A percentile compares a stretch with the other conserved stretches of the same genome.
These are phyloP conservation scores for Typha latifolia DNA, from an alignment of 176 grass and related monocot genomes.

Conservation along the genomic window DNA sequence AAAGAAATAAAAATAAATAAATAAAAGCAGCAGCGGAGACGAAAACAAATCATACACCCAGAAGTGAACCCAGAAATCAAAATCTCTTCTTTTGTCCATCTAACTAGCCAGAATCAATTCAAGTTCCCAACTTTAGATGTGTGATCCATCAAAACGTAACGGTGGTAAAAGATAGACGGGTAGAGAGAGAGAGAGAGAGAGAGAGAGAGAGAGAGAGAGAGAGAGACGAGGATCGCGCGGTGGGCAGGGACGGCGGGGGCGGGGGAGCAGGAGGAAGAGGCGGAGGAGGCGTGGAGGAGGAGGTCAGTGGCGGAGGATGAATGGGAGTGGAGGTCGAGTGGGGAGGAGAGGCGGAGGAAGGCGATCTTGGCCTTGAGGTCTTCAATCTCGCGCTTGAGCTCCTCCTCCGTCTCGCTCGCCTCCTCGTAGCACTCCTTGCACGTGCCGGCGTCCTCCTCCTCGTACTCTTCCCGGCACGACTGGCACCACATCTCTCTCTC, in stretches of 20 bases:
- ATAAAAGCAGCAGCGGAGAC: too few relatives aligned
- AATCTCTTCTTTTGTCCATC: background rate
- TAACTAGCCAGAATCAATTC: background rate
- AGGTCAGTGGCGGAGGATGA: background rate
- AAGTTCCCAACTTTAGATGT: background rate
- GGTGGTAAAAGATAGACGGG: background rate
- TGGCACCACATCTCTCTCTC: conserved; percentile 57
- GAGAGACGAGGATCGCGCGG: conserved; percentile 62
- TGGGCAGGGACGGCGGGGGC: conserved; percentile 54
- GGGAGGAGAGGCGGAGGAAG: conserved; percentile 72
- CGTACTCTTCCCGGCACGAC: conserved; percentile 80
- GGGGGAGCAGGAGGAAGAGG: conserved; percentile 17
- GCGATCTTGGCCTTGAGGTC: conserved; percentile 62
- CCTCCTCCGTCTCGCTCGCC: conserved; percentile 97
- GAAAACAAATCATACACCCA: background rate
- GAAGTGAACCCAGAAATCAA: background rate
- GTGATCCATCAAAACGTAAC: conserved; percentile 4
- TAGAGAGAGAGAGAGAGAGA: background rate
- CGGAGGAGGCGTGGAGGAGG: background rate
- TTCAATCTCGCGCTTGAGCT: conserved; percentile 92
- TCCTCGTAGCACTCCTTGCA: conserved; percentile 98
- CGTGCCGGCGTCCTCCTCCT: conserved; percentile 69
- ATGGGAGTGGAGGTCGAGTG: conserved; percentile 16
- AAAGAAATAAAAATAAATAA: too few relatives aligned
- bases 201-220: background rate